Base-by-base conservation (phyloP, 2,329 filamentous ascomycete genomes). In the Calonectria pseudoturangicola region DNA sequence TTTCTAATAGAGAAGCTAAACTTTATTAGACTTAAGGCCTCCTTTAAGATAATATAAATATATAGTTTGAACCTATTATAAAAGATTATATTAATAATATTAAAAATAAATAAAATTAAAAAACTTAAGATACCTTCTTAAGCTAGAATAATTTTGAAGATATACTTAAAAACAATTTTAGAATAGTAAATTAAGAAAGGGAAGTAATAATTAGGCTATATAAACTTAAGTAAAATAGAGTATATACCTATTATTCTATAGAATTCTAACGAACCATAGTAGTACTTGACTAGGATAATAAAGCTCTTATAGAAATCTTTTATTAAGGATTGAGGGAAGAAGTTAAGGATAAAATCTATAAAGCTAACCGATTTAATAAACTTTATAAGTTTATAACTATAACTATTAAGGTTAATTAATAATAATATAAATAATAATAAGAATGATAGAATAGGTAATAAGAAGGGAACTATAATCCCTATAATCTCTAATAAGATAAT, bases 371-470 rank as follows among this genome's bases (percentile, higher is more conserved):
- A n/a, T n/a, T n/a, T n/a, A n/a, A n/a, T n/a, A n/a, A n/a, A 27
- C 47, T 50, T 27, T 25, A 25, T 13, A 13, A 50, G 8, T 50
- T 27, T 50, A 27, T 27, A 13, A 27, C n/a, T 50, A 50, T 27
- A 50, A 10, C 10, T 50, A 50, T 50, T 50, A 50, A 50, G 12
- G 27, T 50, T 50, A 50, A 50, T 50, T 25, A 50, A 50, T 25
- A 50, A 41, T 41, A 41, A 41, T 41, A 8, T 41, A 41, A 21
- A 48, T 13, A 21, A 48, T 13, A 48, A 21, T 4, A 48, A 12
- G n/a, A n/a, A n/a, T n/a, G n/a, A n/a, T n/a, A n/a, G n/a, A 21
- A n/a, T n/a, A n/a, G n/a, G n/a, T n/a, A 48, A n/a, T 48, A 48
- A 48, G 18, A 4, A 21, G 21, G 3, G 4, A 48, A 48, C 3